phyloP scores from a whole-genome alignment of 148 eudicot species.

The Vaccinium darrowii region DNA sequence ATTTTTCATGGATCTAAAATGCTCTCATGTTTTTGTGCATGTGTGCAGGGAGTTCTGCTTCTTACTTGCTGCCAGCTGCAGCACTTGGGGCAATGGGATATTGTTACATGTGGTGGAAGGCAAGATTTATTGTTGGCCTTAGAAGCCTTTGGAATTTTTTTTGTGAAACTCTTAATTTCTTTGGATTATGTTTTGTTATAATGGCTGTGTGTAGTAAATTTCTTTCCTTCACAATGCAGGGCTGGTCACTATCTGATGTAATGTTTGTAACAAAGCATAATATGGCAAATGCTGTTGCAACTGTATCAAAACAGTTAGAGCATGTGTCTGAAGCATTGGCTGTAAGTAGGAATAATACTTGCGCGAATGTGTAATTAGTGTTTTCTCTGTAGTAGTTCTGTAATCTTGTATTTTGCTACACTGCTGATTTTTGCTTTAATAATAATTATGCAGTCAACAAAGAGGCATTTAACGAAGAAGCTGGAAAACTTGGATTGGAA shows the following conservation, averaged over 20 bases:
- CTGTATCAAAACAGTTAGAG: constrained; percentile 85
- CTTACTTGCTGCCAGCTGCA: constrained; percentile 90
- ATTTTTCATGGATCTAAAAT: not conserved
- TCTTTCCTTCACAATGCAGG: constrained; percentile 41
- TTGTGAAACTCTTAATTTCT: not conserved
- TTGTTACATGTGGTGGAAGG: constrained; percentile 99
- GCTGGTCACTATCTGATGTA: constrained; percentile 83
- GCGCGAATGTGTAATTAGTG: constrained; percentile 11
- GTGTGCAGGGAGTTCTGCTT: constrained; percentile 56
- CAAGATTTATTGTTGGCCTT: constrained; percentile 25
- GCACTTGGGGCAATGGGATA: constrained; percentile 94
- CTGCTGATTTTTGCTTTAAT: constrained; percentile 15
- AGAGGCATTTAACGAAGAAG: constrained; percentile 64
- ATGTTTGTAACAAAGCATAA: constrained; percentile 94
- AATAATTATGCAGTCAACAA: constrained; percentile 55
- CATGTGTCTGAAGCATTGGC: constrained; percentile 72
- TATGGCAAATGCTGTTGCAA: constrained; percentile 92
- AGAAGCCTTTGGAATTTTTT: constrained; percentile 2
- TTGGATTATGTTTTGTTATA: not conserved
- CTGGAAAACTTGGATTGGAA: constrained; percentile 93
- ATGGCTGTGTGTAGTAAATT: constrained; percentile 6
- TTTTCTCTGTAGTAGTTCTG: not conserved
- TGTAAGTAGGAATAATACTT: constrained; percentile 38
- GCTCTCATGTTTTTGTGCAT: constrained; percentile 11
- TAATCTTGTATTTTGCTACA: constrained; percentile 1